phyloP scores from a whole-genome alignment of 2,329 filamentous ascomycete species.

The Colletotrichum musae region DNA sequence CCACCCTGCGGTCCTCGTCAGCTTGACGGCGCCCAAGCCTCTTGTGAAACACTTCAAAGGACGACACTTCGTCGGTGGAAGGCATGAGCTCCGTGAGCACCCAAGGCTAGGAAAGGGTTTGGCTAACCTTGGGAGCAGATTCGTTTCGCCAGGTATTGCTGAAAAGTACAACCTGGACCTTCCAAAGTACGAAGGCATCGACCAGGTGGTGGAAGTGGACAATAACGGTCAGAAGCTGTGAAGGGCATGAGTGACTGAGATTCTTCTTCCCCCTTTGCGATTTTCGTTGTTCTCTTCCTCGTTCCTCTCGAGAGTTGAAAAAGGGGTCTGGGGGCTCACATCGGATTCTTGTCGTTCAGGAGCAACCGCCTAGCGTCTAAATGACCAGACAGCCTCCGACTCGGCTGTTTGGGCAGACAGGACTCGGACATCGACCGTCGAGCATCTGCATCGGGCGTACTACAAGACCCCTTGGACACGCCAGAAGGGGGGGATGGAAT shows the following conservation, averaged over 20 bases:
- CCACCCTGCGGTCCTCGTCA: conserved; percentile 85
- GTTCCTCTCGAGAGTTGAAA: conserved; percentile 42
- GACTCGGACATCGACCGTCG: conserved; percentile 70
- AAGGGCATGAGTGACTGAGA: conserved; percentile 41
- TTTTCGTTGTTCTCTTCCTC: neutral
- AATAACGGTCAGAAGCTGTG: conserved; percentile 67
- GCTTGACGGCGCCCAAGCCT: conserved; percentile 94
- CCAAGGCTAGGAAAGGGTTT: neutral
- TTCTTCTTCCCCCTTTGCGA: conserved; percentile 23
- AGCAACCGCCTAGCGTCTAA: conserved; percentile 47
- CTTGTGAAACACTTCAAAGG: conserved; percentile 87
- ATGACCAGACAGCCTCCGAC: conserved; percentile 70
- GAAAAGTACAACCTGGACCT: conserved; percentile 89
- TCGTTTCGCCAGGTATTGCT: conserved; percentile 83
- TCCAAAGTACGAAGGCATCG: conserved; percentile 86
- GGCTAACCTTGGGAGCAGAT: conserved; percentile 64
- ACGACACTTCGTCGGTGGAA: conserved; percentile 91
- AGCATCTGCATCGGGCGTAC: conserved; percentile 61
- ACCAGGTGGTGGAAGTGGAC: conserved; percentile 88
- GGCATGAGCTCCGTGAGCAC: conserved; percentile 61
- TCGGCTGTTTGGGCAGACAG: conserved; percentile 71
- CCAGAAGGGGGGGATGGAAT: conserved; percentile 63
- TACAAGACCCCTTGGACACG: conserved; percentile 61
- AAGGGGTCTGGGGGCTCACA: neutral
- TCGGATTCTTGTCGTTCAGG: conserved; percentile 1